These are phyloP conservation scores for Trichocladium uniseriatum DNA, from an alignment of 495 filamentous ascomycete genomes.

Conservation along the genomic window DNA sequence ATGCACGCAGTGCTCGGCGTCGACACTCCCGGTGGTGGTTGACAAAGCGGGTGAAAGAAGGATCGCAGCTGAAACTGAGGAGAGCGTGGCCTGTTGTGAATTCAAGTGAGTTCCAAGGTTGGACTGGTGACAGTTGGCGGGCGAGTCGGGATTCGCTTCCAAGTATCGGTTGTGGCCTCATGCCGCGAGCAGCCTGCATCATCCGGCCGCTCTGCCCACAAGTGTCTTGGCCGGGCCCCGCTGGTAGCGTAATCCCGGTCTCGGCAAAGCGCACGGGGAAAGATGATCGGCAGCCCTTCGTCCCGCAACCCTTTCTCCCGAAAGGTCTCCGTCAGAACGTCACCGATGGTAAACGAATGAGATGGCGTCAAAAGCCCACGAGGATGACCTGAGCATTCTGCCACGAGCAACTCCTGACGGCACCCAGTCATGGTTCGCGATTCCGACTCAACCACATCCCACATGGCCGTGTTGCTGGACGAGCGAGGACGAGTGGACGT, in stretches of 20 bases:
- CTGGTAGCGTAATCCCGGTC: constrained; percentile 15
- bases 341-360: constrained; percentile 31
- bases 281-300: constrained; percentile 15
- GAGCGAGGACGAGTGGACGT: background rate
- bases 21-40: background rate
- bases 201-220: constrained; percentile 7
- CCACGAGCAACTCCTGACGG: background rate
- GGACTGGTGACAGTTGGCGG: background rate
- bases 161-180: background rate
- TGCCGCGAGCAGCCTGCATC: constrained; percentile 7
- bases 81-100: background rate
- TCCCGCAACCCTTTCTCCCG: constrained; percentile 3
- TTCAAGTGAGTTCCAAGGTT: background rate
- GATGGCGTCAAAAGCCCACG: constrained; percentile 33
- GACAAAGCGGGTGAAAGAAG: background rate
- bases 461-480: constrained; percentile 9
- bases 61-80: background rate
- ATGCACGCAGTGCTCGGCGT: background rate
- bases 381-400: constrained; percentile 18
- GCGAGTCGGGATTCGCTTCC: background rate
- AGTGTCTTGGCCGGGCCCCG: background rate
- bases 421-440: background rate
- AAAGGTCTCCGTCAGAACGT: constrained; percentile 2
- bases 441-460: background rate
- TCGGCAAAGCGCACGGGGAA: constrained; percentile 8